Base-by-base conservation (phyloP, 2,329 filamentous ascomycete species). In the Beauveria sp. region DNA sequence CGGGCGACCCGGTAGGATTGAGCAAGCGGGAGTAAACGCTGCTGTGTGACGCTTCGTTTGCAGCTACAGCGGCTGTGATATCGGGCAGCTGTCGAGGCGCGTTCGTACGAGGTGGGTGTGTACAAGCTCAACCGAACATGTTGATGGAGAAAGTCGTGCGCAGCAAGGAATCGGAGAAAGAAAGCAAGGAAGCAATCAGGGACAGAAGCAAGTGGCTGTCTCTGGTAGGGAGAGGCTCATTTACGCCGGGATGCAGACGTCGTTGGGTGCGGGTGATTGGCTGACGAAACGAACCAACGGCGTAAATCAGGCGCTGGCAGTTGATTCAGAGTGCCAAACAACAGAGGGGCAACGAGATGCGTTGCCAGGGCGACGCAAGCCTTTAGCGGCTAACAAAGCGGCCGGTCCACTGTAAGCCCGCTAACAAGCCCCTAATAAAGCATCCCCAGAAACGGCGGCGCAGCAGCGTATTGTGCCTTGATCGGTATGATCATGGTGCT, bases 321-420 rank as follows among this genome's bases (percentile, higher is more conserved):
- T 61, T 61, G 58, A 61, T 61, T 55, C 51, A 53, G 58, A 50
- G 8, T 49, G 43, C 47, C 47, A 57, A 63, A 63, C 63, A 67
- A 67, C 65, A 65, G 65, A 67, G 65, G 65, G 66, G 64, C 52
- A 62, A 56, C 62, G 28, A 49, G 28, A 9, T 4, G 9, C 22
- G 66, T 67, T 66, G 66, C 65, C 47, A 63, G 61, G 65, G 61
- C 62, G 61, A 65, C 63, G 28, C 30, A 22, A 22, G 26, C 38
- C 42, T 28, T 30, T 16, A 51, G 50, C 60, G 49, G 30, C 56
- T 51, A 20, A 22, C 62, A 38, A 30, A 22, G 43, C 28, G 26
- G 18, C 5, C 12, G 50, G 9, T 49, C 58, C 50, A 54, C 50
- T 40, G 20, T 54, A 49, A 54, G 38, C 22, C 58, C 50, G 42